These are phyloP conservation scores for Cyberlindnera meyerae DNA, from an alignment of 805 yeast species.

Conservation along the genomic window DNA sequence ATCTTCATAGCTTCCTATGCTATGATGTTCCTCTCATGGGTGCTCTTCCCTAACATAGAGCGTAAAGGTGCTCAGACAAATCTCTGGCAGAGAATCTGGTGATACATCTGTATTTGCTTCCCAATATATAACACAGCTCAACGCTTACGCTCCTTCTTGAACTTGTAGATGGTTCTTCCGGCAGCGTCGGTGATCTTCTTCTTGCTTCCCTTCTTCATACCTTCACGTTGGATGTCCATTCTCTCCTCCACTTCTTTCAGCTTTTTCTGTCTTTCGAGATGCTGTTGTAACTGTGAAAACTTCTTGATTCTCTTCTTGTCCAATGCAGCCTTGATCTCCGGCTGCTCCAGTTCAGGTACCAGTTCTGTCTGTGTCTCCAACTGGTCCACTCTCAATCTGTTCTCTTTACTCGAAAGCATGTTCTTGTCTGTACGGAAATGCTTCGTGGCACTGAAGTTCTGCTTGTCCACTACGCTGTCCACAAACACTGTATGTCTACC, in stretches of 20 bases:
- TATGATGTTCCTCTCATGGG: conserved; percentile 36
- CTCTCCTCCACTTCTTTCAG: conserved; percentile 62
- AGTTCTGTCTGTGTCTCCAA: conserved; percentile 38
- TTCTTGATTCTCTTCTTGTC: conserved; percentile 56
- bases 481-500: conserved; percentile 88
- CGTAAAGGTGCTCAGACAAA: conserved; percentile 21
- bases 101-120: neutral
- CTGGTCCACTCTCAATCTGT: conserved; percentile 62
- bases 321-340: conserved; percentile 33
- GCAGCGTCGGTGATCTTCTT: conserved; percentile 62
- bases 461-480: conserved; percentile 51
- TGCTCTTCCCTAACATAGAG: conserved; percentile 40
- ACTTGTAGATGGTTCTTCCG: conserved; percentile 72
- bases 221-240: conserved; percentile 75
- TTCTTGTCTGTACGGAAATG: conserved; percentile 68
- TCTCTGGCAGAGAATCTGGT: conserved; percentile 24
- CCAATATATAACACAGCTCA: too few species aligned
- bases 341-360: conserved; percentile 24
- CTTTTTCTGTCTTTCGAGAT: conserved; percentile 66
- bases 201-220: conserved; percentile 87
- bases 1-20: conserved; percentile 35
- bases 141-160: conserved; percentile 76
- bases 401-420: conserved; percentile 60
- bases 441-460: conserved; percentile 55
- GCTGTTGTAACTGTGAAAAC: conserved; percentile 52